Evolutionary conservation across 345 rosid genomes (phyloP).

Genomic region (Microthlaspi erraticum): DNA sequence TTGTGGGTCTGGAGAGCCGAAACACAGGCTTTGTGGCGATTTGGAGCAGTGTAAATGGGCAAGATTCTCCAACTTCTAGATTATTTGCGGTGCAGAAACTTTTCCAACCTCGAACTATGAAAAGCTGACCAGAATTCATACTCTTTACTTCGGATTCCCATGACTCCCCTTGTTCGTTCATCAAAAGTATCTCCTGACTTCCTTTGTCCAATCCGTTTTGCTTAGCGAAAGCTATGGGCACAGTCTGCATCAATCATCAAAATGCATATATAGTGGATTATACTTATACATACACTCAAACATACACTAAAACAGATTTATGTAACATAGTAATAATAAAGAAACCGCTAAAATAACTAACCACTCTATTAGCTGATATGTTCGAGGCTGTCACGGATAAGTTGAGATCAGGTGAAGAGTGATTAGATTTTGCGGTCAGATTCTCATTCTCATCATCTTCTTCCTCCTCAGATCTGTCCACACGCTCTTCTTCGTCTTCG

Average conservation of each 20-base stretch:
- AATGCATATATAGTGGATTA: not conserved
- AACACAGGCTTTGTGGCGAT: not conserved
- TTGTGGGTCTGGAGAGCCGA: constrained; percentile 4
- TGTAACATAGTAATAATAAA: not conserved
- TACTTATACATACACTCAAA: not conserved
- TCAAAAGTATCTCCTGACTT: too few relatives aligned
- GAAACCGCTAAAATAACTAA: constrained; percentile 2
- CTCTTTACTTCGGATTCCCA: constrained; percentile 17
- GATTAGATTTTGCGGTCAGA: not conserved
- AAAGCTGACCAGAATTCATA: not conserved
- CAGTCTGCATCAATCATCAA: constrained; percentile 31
- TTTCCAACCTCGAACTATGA: constrained; percentile 29
- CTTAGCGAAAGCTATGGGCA: constrained; percentile 23
- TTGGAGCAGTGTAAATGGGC: not conserved
- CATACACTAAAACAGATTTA: not conserved
- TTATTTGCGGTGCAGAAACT: constrained; percentile 21
- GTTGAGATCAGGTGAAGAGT: not conserved
- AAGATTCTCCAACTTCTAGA: constrained; percentile 27
- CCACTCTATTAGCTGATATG: not conserved
- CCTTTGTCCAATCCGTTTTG: too few relatives aligned
- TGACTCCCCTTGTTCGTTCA: constrained; percentile 36
- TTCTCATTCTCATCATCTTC: constrained; percentile 6
- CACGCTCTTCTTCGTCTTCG: not conserved
- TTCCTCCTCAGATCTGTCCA: not conserved
- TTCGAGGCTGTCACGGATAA: constrained; percentile 25